phyloP scores from a whole-genome alignment of 2,329 filamentous ascomycete species.

The Akanthomyces lecanii region DNA sequence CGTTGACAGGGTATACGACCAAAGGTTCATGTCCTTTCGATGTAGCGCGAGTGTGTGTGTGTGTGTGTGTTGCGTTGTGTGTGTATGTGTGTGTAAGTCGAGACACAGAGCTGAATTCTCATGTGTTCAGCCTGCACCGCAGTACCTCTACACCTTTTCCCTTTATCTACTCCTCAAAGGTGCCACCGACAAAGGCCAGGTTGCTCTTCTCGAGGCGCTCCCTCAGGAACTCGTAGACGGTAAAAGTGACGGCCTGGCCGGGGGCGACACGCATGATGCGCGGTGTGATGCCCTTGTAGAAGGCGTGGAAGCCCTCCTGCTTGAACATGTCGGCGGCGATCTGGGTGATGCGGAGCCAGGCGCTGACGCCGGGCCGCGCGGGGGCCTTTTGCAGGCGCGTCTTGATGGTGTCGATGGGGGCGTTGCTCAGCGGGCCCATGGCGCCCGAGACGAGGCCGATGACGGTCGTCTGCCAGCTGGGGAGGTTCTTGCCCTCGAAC shows the following conservation, averaged over 20 bases:
- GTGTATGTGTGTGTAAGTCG: not conserved
- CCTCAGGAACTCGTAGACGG: slow-evolving; percentile 75
- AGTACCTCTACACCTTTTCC: not conserved
- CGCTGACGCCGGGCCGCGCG: slow-evolving; percentile 74
- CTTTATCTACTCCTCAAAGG: slow-evolving; percentile 59
- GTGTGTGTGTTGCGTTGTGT: not conserved
- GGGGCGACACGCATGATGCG: slow-evolving; percentile 96
- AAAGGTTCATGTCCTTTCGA: slow-evolving; percentile 7
- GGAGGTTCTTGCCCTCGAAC: slow-evolving; percentile 61
- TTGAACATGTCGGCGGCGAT: slow-evolving; percentile 86
- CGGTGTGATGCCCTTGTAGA: slow-evolving; percentile 98
- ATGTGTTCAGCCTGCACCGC: not conserved
- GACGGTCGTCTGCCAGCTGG: slow-evolving; percentile 82
- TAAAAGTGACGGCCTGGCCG: slow-evolving; percentile 77
- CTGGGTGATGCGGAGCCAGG: slow-evolving; percentile 68
- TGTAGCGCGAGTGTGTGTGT: not conserved
- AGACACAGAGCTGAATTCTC: not conserved
- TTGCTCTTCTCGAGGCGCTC: slow-evolving; percentile 66
- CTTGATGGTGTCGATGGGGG: slow-evolving; percentile 98
- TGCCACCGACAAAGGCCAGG: slow-evolving; percentile 54
- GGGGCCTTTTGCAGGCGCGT: slow-evolving; percentile 89
- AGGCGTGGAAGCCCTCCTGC: slow-evolving; percentile 90
- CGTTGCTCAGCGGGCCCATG: slow-evolving; percentile 93
- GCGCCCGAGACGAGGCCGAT: slow-evolving; percentile 90
- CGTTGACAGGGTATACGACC: slow-evolving; percentile 12